Evolutionary conservation across 371 early-diverging fungal genomes (phyloP).

Genomic region (Mortierella sp.): DNA sequence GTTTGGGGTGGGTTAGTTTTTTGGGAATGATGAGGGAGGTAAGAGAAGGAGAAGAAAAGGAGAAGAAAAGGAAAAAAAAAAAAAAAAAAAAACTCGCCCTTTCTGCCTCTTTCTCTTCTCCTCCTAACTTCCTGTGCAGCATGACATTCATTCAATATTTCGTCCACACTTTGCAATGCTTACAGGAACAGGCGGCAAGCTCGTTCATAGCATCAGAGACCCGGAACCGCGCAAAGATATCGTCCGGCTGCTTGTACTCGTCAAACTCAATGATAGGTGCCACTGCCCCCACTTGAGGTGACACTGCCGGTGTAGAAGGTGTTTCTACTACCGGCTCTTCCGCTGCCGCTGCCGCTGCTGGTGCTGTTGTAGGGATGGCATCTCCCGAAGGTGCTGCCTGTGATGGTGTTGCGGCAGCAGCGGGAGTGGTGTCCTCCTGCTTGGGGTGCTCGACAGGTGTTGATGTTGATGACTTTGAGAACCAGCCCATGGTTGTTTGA

Average conservation of each 20-base stretch:
- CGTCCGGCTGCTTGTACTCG: conserved; percentile 44
- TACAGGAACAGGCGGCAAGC: conserved; percentile 48
- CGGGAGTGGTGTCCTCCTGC: conserved; percentile 1
- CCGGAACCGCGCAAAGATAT: conserved; percentile 39
- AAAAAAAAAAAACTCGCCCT: not conserved
- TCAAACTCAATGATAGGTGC: conserved; percentile 20
- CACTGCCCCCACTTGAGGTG: not conserved
- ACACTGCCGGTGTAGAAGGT: not conserved
- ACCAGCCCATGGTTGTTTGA: conserved; percentile 47
- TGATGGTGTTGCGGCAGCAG: not conserved
- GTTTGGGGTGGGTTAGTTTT: not conserved
- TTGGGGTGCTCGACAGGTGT: conserved; percentile 16
- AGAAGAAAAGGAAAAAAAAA: not conserved
- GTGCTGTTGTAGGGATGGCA: not conserved
- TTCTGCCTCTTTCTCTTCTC: not conserved
- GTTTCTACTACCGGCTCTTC: not conserved
- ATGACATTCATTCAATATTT: not conserved
- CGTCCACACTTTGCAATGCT: not conserved
- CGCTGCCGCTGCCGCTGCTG: conserved; percentile 10
- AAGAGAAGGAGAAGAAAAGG: not conserved
- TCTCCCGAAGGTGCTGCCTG: not conserved
- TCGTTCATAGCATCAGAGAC: conserved; percentile 53
- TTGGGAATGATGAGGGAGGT: no score
- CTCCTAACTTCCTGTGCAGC: not conserved
- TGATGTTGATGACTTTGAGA: conserved; percentile 35